Evolutionary conservation across 2,329 filamentous ascomycete genomes (phyloP), one percentile per base, ranked within the genome.

Genomic region (Verticillium isaacii): DNA sequence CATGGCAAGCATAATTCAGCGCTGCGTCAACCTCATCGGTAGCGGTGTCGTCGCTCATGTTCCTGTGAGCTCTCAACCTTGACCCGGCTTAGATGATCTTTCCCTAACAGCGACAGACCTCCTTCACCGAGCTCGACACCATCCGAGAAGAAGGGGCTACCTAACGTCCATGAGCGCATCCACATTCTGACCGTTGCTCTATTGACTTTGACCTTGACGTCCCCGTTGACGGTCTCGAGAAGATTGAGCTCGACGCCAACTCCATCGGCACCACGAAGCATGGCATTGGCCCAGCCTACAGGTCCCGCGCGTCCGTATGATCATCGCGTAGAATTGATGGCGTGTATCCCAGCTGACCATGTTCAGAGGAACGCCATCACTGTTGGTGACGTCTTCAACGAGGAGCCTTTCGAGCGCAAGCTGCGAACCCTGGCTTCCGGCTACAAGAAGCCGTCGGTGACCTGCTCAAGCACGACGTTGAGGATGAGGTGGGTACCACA

Each of bases 201-300:
- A 79, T 90, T 62, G 81, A 87, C 70, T 82, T 90, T 63, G 84
- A 89, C 69, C 75, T 91, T 39, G 88, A 90, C 73, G 81, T 84
- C 62, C 78, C 85, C 64, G 87, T 90, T 15, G 90, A 92, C 68
- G 89, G 89, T 4, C 80, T 91, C 9, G 88, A 91, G 73, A 86
- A 88, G 73, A 70, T 70, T 14, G 80, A 83, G 68, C 74, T 85
- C 32, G 79, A 81, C 32, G 71, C 39, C 57, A 52, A 59, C 39
- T 59, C 57, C 41, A 59, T 59, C 12, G 57, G 57, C 23, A 59
- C 57, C 57, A 59, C 41, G 15, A 52, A n/a, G 39, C 57, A 39
- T 29, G 57, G 57, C 25, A 54, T 59, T 17, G 57, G 57, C 57
- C 57, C 57, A 52, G 45, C 39, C 15, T 59, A 52, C 57, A 68